Base-by-base conservation (phyloP, 345 rosid genomes). In the Eucalyptus curtisii region DNA sequence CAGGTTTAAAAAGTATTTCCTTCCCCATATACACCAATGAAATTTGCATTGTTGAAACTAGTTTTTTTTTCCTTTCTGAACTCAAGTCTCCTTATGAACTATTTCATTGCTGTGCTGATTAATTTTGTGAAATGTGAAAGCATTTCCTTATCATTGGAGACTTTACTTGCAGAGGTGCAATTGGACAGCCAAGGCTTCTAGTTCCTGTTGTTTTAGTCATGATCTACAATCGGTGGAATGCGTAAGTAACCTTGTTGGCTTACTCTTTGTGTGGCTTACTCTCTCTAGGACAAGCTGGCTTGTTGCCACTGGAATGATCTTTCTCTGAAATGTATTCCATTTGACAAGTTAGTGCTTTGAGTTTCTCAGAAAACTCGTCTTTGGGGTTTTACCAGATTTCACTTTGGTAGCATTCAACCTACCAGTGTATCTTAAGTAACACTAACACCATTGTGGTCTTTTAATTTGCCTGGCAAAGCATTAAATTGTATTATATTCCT, bases 191-290 rank as follows among this genome's bases (percentile, higher is more conserved):
- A 9, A 96, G 99, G 92, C 90, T 97, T 88, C 91, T 97, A 31
- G 97, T 97, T 91, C 99, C 99, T 33, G 98, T 94, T 87, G 93
- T 91, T 57, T 92, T 97, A 93, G 99, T 97, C 93, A 97, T 97
- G 99, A 79, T 97, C 89, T 97, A 91, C 92, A 96, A 96, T 87
- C 96, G 99, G 61, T 97, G 98, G 99, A 97, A 97, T 88, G 94
- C 48, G 98, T 97, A 92, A 95, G 97, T 82, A 87, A 76, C 47
- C 22, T 40, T 76, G 14, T 64, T 64, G 84, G 84, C 27, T 76
- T 76, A 40, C 47, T 76, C 76, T 64, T 7, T 64, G 76, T 64
- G n/a, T n/a, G 76, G 76, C 37, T 76, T 76, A 76, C 82, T 40
- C 47, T 40, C 5, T 71, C 25, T 40, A 76, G 82, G 82, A 76